A percentile compares a stretch with the other conserved stretches of the same genome.
Conservation (phyloP, 176 grass and related monocot species). For the Oryza longistaminata region DNA sequence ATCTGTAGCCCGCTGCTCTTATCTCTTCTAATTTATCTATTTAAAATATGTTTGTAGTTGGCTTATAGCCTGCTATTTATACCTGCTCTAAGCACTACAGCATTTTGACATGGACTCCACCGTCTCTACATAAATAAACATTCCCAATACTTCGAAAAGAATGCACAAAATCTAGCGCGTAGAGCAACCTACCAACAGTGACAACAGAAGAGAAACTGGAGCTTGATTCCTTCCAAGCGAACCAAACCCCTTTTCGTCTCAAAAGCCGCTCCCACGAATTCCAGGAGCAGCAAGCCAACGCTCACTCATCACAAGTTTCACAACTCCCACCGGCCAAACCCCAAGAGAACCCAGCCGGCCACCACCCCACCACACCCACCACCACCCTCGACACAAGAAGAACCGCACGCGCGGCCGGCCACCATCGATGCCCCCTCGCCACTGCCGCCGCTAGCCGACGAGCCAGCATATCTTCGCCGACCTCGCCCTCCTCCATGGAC, state of each 20-base stretch:
- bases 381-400: not conserved
- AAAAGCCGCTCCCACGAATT: constrained; percentile 63
- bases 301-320: too few relatives aligned
- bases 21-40: too few relatives aligned
- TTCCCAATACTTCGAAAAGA: not conserved
- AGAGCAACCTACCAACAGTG: not conserved
- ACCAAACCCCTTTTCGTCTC: not conserved
- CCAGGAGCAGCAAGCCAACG: constrained; percentile 39
- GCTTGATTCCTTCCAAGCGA: not conserved
- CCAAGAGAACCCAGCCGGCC: constrained; percentile 39
- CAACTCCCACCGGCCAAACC: constrained; percentile 8
- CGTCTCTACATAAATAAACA: not conserved
- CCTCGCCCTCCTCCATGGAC: constrained; percentile 38
- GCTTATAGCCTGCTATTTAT: too few relatives aligned
- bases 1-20: too few relatives aligned
- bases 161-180: not conserved
- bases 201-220: not conserved
- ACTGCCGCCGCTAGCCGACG: constrained; percentile 1
- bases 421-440: constrained; percentile 13
- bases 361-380: not conserved
- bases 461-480: not conserved
- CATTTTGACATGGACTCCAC: not conserved
- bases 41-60: too few relatives aligned
- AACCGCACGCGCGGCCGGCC: not conserved
- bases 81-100: not conserved